Evolutionary conservation across 345 rosid species (phyloP), one percentile per base, ranked within the genome.

Genomic region (Heritiera littoralis): DNA sequence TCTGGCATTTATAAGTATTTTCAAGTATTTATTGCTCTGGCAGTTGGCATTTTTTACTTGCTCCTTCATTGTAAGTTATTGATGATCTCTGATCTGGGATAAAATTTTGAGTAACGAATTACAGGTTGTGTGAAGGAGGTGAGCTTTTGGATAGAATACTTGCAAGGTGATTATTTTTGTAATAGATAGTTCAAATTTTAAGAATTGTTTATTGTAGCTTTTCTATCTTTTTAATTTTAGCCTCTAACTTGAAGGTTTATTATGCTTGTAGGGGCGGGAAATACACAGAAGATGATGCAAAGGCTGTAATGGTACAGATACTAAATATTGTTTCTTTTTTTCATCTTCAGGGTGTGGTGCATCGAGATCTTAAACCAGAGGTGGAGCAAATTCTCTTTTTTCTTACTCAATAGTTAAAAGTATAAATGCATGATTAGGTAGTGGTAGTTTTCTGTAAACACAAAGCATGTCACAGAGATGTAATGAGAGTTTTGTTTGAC

Each of bases 41-140:
- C 58, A 20, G 20, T 70, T 66, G 76, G 64, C 6, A 41, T 66
- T 43, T 41, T 3, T 32, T 77, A 9, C 28, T 64, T 18, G 43
- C 54, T 41, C 56, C 78, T 71, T 79, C 55, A 66, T 20, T 74
- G 4, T 12, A 45, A 66, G 55, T 20, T 82, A 7, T 56, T 12
- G 1, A 69, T 32, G 41, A 69, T 60, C 46, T 73, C 52, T 72
- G 77, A 45, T 61, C 30, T 35, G 45, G 63, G 51, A 46, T 30
- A 66, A 51, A 59, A 51, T 40, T 60, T 76, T 66, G 40, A 65
- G 73, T 55, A 63, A 75, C 65, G 58, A 59, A 77, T 79, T 88
- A 82, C 94, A 96, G 99, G 95, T 78, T 96, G 75, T 96, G 99
- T 83, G 97, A 89, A 89, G 99, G 99, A 78, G 99, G 99, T 71